Evolutionary conservation across 2,329 filamentous ascomycete species (phyloP), one percentile per base, ranked within the genome.

Genomic region (Aspergillus fischeri): DNA sequence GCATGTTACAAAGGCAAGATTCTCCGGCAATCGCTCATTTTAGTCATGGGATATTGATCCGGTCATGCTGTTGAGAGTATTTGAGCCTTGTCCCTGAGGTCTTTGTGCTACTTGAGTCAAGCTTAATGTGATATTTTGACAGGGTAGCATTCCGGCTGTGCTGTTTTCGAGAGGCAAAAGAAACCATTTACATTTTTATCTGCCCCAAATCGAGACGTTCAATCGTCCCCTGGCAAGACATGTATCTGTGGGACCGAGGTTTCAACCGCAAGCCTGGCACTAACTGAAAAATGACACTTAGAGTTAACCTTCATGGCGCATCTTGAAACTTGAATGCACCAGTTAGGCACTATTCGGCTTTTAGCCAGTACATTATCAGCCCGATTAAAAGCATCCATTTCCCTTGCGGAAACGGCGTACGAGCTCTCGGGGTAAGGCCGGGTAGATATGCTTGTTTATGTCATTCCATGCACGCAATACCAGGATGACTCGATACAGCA

Each of bases 401-500:
- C 21, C 42, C 20, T 24, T 45, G 42, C 10, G 9, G 14, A 47
- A 10, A 47, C 21, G 44, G 21, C 9, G 5, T 27, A 47, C 17
- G 44, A 25, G 24, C 10, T 47, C 44, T 47, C 6, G 20, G 44
- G 10, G 10, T 35, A 35, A 24, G 44, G 21, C 10, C 20, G 21
- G 42, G 14, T 41, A 59, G 44, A 24, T 41, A 59, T 56, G 53
- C 56, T 52, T 60, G 57, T 44, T 32, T 49, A 53, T 57, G 55
- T 57, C 51, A 56, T 60, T 51, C 35, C 48, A 59, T 64, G 60
- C 60, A 63, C 32, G 60, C 47, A 45, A 56, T 61, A 49, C 63
- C 52, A 58, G 63, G 63, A 60, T 65, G 49, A 28, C 45, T 42
- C 41, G 47, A 10, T 52, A 35, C 41, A 41, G 24, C 29, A 45